Evolutionary conservation across 108 stramenopile genomes (phyloP).

Genomic region (Skeletonema menzelii): DNA sequence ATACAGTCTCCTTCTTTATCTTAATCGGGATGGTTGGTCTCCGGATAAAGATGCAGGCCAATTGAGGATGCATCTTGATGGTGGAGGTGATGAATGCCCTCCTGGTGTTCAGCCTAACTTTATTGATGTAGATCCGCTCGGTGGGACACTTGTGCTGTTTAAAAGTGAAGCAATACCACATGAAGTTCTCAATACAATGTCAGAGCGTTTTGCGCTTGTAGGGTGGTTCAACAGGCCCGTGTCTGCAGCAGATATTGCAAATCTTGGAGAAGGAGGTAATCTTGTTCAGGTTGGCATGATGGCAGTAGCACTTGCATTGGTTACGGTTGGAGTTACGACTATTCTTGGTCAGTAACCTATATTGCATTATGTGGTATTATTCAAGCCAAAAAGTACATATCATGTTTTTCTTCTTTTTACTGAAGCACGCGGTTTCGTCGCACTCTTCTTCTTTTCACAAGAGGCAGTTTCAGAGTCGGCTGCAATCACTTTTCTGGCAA

Average conservation of each 20-base stretch:
- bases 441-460: background rate
- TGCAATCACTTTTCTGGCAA: constrained; percentile 8
- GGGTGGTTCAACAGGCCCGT: constrained; percentile 76
- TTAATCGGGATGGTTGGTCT: constrained; percentile 57
- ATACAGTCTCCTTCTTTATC: constrained; percentile 69
- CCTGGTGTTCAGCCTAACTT: constrained; percentile 47
- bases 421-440: background rate
- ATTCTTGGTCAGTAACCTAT: constrained; percentile 17
- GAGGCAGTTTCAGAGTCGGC: background rate
- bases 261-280: constrained; percentile 45
- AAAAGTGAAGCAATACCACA: constrained; percentile 68
- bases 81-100: constrained; percentile 58
- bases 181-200: constrained; percentile 74
- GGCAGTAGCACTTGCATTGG: constrained; percentile 49
- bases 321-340: constrained; percentile 52
- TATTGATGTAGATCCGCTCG: constrained; percentile 63
- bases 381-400: background rate
- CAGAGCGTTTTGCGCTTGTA: constrained; percentile 69
- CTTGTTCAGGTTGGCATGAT: constrained; percentile 37
- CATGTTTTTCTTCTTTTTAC: background rate
- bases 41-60: constrained; percentile 56
- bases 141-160: constrained; percentile 79
- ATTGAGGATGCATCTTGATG: constrained; percentile 68
- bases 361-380: background rate
- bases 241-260: constrained; percentile 48